Base-by-base conservation (phyloP, 805 yeast species). In the Candida xyloterini region DNA sequence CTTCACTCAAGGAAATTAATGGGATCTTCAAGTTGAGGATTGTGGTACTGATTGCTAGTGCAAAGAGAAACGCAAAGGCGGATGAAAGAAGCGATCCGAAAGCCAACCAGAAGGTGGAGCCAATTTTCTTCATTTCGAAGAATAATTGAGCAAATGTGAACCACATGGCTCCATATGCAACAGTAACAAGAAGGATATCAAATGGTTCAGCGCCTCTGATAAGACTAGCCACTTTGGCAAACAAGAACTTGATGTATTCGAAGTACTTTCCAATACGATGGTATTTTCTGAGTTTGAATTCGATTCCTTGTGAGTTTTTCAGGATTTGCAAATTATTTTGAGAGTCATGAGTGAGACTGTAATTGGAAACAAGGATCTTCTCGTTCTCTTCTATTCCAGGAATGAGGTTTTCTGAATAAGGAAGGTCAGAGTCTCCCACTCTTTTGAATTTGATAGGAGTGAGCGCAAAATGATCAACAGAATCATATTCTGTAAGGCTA, bases 101-200 rank as follows among this genome's bases (percentile, higher is more conserved):
- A 8, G 84, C 91, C 38, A 93, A 72, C 95, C 95, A 88, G 53
- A 87, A 81, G 52, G 78, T 84, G 22, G 97, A 87, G 21, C 96
- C 96, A 21, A 82, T 67, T 36, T 71, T 67, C 50, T 66, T 67
- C 93, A 91, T 82, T 51, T 87, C 89, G 43, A 77, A 54, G 53
- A 85, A 90, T 22, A 91, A 74, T 44, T 79, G 79, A 44, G 77
- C 65, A 51, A 91, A 74, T 9, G 96, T 86, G 62, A 84, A 81
- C 73, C 85, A 71, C 96, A 90, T 89, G 33, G 95, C 95, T 20
- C 78, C 52, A 61, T 91, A 91, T 2, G 96, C 97, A 35, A 81
- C 59, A 2, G 86, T 71, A 35, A 93, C 81, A 43, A 90, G 71
- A 10, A 79, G 78, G 27, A 90, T 80, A 62, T 91, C 98, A 50